Base-by-base conservation (phyloP, 352 stramenopile species). In the Globisporangium nagaii region DNA sequence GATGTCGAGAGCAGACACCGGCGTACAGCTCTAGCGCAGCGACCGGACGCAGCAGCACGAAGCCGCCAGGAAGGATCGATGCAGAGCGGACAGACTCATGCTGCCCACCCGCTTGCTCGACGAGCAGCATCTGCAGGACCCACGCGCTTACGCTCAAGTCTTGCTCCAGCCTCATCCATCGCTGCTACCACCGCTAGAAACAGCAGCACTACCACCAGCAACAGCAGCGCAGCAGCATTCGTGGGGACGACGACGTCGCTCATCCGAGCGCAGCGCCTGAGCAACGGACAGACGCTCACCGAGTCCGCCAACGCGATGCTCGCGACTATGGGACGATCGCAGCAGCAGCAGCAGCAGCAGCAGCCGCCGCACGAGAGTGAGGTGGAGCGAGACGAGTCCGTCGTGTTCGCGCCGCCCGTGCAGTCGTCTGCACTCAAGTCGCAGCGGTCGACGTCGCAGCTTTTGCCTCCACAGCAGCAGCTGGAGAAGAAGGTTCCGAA, bases 201-300 rank as follows among this genome's bases (percentile, higher is more conserved):
- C 8, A 51, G 3, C 19, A 60, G 37, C 24, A 56, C 35, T 0
- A 47, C 39, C 1, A 56, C 13, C 47, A 43, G 17, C 44, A 40
- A 6, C 32, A 35, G 40, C 47, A 41, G 51, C 43, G 31, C 56
- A 13, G 65, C 66, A 7, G 55, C 57, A 1, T 86, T 78, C 39
- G 81, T 88, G 1, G 73, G 76, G 1, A 86, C 79, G 1, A 86
- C 79, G 13, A 81, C 61, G 24, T 88, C 79, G 40, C 66, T 90
- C 10, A 88, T 92, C 12, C 71, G 68, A 58, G 79, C 77, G 4
- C 79, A 88, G 46, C 57, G 77, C 1, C 47, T 54, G 13, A 73
- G 70, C 39, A 70, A 65, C 11, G 71, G 70, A 0, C 72, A 84
- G 46, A 78, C 71, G 2, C 58, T 89, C 13, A 66, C 78, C 0